These are phyloP conservation scores for Nadsonia commutata DNA, from an alignment of 1,139 yeast genomes.

Conservation along the genomic window DNA sequence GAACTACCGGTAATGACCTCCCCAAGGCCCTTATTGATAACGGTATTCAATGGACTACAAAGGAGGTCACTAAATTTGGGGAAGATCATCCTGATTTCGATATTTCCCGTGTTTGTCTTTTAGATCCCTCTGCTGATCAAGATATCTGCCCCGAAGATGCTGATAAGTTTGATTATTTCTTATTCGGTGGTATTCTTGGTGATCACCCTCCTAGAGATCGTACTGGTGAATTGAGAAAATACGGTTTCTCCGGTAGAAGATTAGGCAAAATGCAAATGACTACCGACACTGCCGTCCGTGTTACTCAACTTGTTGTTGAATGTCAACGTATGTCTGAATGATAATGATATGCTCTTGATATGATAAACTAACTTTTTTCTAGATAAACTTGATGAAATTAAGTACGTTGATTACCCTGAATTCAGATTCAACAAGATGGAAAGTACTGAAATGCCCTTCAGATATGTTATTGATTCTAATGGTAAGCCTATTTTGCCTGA, in stretches of 20 bases:
- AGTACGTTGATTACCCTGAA: constrained; percentile 86
- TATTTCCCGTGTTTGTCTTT: constrained; percentile 50
- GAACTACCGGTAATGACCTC: constrained; percentile 26
- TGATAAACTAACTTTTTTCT: background rate
- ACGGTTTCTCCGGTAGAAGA: constrained; percentile 71
- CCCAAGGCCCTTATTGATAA: constrained; percentile 45
- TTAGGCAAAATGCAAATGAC: constrained; percentile 88
- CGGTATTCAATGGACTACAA: constrained; percentile 71
- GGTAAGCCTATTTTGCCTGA: constrained; percentile 73
- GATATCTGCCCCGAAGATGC: constrained; percentile 64
- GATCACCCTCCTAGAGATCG: constrained; percentile 95
- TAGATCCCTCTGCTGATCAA: constrained; percentile 73
- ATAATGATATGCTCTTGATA: background rate
- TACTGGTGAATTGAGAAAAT: constrained; percentile 76
- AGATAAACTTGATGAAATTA: constrained; percentile 48
- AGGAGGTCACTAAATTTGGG: constrained; percentile 43
- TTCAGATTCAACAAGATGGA: constrained; percentile 76
- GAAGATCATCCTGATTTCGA: constrained; percentile 29
- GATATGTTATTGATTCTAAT: constrained; percentile 52
- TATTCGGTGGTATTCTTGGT: constrained; percentile 93
- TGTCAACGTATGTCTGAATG: constrained; percentile 24
- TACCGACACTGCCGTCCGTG: constrained; percentile 91
- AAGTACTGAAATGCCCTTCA: constrained; percentile 94
- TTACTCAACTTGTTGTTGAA: constrained; percentile 64
- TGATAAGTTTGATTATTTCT: constrained; percentile 60